Evolutionary conservation across 768 basidiomycete species (phyloP), one percentile per base, ranked within the genome.

Genomic region (Suillus subaureus): DNA sequence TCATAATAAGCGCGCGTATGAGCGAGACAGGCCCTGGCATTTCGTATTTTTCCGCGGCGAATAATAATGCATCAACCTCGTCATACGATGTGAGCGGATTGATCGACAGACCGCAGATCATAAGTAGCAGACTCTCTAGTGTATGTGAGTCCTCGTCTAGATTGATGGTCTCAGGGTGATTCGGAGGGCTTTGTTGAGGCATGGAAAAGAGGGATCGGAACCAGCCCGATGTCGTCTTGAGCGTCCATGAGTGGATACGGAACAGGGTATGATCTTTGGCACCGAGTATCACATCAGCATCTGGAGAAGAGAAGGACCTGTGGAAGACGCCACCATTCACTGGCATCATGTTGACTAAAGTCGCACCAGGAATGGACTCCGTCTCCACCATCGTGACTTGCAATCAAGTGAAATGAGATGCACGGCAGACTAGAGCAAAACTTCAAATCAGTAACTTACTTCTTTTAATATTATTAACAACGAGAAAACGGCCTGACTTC

Each of bases 31-130:
- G 87, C 0, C 89, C 89, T 0, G 85, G 83, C 85, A 88, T 90
- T 40, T 89, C 89, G 72, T 90, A 90, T 70, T 89, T 89, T 70
- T 90, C 88, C 0, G 88, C 84, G 0, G 87, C 86, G 62, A 82
- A 86, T 15, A 90, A 75, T n/a, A 90, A 70, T 4, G 80, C 74
- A 63, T 90, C 88, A 62, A 90, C 75, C 39, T 75, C 66, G 68
- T 88, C 87, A 71, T 83, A 86, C 1, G 84, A 83, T 43, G 78
- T 77, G 31, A 87, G 75, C 4, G 75, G 73, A 16, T 82, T 77
- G 18, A 90, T 80, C 0, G 86, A 78, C 15, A 88, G 79, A 11
- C 89, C 89, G 57, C 84, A 87, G 31, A 85, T 79, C 85, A 90
- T 88, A 67, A 83, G 83, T 4, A 90, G 78, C 4, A 90, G 75